A percentile compares a stretch with the other conserved stretches of the same genome.
phyloP scores from a whole-genome alignment of 129 eudicot species.

The Kitagawia praeruptora region DNA sequence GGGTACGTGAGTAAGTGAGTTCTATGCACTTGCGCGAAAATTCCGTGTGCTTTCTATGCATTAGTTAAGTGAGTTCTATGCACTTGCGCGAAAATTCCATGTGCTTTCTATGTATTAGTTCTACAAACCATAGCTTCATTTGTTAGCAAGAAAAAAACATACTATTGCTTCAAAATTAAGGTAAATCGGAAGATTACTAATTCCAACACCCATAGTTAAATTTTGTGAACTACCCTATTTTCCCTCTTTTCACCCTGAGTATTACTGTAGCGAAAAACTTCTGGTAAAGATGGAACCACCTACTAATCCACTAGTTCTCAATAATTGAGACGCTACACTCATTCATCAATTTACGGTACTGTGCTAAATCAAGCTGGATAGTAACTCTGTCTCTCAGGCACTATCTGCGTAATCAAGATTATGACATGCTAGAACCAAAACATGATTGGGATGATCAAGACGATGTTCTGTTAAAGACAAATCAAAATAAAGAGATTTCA shows the following conservation, averaged over 20 bases:
- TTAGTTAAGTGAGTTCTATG: not conserved
- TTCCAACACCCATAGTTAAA: not conserved
- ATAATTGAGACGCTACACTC: not conserved
- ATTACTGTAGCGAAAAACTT: not conserved
- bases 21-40: too few species aligned
- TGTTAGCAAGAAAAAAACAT: not conserved
- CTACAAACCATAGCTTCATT: not conserved
- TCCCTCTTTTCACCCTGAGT: not conserved
- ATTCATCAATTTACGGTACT: not conserved
- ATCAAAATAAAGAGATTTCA: constrained; percentile 12
- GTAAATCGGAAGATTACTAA: not conserved
- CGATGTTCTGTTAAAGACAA: constrained; percentile 3
- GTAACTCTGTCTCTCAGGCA: not conserved
- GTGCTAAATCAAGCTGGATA: not conserved
- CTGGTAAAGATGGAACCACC: not conserved
- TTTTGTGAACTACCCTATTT: not conserved
- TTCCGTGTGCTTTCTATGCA: not conserved
- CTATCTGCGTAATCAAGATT: constrained; percentile 6
- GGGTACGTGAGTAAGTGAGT: not conserved
- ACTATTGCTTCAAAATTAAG: not conserved
- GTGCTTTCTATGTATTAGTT: too few species aligned
- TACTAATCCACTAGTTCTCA: not conserved
- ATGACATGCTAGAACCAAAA: not conserved
- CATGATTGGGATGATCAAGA: not conserved
- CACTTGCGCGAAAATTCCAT: not conserved